A percentile compares a stretch with the other conserved stretches of the same genome.
Conservation (phyloP, 176 grass and related monocot genomes). For the Triticum monococcum region DNA sequence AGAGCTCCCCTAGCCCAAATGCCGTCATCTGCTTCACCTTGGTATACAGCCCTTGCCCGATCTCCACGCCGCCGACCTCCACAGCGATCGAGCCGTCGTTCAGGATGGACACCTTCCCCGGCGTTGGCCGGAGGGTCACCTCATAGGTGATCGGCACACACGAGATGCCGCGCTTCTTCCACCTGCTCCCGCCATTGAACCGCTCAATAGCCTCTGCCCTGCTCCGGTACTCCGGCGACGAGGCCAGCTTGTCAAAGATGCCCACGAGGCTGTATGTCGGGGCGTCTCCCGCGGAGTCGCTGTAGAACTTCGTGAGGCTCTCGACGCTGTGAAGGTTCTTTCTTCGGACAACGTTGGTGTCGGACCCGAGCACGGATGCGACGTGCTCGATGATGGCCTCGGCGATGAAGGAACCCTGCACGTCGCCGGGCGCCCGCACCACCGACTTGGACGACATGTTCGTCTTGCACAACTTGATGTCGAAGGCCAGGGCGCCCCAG, state of each 20-base stretch:
- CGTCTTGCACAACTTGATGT: conserved; percentile 77
- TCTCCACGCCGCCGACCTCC: conserved; percentile 82
- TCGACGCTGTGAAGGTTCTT: conserved; percentile 75
- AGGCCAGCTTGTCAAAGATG: conserved; percentile 69
- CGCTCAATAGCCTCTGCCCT: conserved; percentile 29
- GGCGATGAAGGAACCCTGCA: conserved; percentile 83
- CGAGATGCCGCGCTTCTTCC: conserved; percentile 88
- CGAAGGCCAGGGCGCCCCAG: conserved; percentile 68
- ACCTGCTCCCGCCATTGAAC: conserved; percentile 68
- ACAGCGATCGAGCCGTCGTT: conserved; percentile 82
- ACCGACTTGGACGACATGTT: conserved; percentile 64
- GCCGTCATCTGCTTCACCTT: conserved; percentile 89
- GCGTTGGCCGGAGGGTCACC: conserved; percentile 31
- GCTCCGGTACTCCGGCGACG: conserved; percentile 46
- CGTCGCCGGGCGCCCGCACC: conserved; percentile 69
- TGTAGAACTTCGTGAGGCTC: conserved; percentile 58
- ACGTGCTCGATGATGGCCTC: conserved; percentile 91
- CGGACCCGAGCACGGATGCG: conserved; percentile 44
- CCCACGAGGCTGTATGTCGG: conserved; percentile 65
- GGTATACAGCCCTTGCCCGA: conserved; percentile 86
- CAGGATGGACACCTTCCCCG: conserved; percentile 84
- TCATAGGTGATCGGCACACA: conserved; percentile 65
- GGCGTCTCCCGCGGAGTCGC: conserved; percentile 30
- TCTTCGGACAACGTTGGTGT: conserved; percentile 55
- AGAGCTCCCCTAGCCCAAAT: conserved; percentile 57